Evolutionary conservation across 2,329 filamentous ascomycete species (phyloP).

Genomic region (Cytospora leucostoma): DNA sequence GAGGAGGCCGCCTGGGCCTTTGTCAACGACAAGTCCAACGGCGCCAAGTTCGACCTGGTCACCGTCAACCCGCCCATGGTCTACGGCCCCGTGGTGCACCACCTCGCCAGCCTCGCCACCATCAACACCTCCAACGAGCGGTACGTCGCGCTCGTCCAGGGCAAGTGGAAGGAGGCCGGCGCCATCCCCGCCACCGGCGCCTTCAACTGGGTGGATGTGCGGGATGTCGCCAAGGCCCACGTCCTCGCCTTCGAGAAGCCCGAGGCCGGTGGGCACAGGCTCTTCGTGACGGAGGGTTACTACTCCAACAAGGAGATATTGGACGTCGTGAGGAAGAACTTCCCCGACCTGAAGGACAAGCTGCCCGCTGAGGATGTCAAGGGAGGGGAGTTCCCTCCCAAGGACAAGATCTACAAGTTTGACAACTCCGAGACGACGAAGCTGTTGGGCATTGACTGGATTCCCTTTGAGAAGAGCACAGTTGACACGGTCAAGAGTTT

Average conservation of each 20-base stretch:
- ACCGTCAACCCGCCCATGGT: conserved; percentile 59
- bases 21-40: conserved; percentile 39
- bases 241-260: conserved; percentile 52
- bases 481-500: conserved; percentile 66
- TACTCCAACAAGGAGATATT: conserved; percentile 51
- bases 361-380: conserved; percentile 48
- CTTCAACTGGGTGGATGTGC: conserved; percentile 56
- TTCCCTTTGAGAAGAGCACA: conserved; percentile 60
- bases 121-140: conserved; percentile 58
- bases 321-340: conserved; percentile 46
- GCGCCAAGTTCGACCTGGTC: conserved; percentile 51
- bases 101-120: conserved; percentile 46
- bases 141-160: conserved; percentile 52
- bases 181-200: conserved; percentile 45
- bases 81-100: conserved; percentile 53
- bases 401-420: conserved; percentile 50
- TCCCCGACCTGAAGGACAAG: conserved; percentile 51
- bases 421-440: conserved; percentile 62
- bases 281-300: conserved; percentile 51
- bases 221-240: conserved; percentile 57
- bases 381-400: conserved; percentile 46
- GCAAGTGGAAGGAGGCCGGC: conserved; percentile 46
- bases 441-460: conserved; percentile 64
- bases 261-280: conserved; percentile 51
- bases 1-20: conserved; percentile 57